These are phyloP conservation scores for Peltaster fructicola DNA, from an alignment of 2,329 filamentous ascomycete species.

Conservation along the genomic window DNA sequence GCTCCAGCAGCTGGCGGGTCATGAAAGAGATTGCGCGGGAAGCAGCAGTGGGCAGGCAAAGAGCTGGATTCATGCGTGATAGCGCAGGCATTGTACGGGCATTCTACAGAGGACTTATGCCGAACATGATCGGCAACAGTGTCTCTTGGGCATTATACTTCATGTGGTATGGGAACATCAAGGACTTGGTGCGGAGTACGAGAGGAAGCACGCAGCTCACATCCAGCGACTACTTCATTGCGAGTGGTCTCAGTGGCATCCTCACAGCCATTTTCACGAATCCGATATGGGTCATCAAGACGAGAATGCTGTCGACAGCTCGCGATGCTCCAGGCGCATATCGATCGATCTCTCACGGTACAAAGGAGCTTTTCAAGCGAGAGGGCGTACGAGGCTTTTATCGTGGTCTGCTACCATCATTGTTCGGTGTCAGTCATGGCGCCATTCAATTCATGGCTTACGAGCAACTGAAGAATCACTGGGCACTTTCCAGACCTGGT, in stretches of 20 bases:
- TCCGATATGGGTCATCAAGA: conserved; percentile 96
- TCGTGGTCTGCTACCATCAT: conserved; percentile 62
- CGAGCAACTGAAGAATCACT: conserved; percentile 52
- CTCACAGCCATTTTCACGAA: conserved; percentile 74
- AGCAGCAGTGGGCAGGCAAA: conserved; percentile 4
- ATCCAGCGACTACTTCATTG: conserved; percentile 60
- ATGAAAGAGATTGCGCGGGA: conserved; percentile 14
- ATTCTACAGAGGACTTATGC: conserved; percentile 76
- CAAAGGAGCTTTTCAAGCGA: conserved; percentile 43
- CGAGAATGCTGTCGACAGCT: conserved; percentile 83
- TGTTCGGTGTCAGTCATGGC: conserved; percentile 79
- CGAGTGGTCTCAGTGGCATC: conserved; percentile 52
- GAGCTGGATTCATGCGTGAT: conserved; percentile 1
- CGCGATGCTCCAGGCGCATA: conserved; percentile 61
- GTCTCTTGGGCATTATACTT: conserved; percentile 88
- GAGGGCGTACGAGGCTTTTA: conserved; percentile 76
- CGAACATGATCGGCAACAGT: conserved; percentile 82
- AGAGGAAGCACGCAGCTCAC: conserved; percentile 26
- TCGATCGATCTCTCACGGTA: conserved; percentile 55
- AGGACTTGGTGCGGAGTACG: conserved; percentile 30
- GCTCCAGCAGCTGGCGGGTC: conserved; percentile 12
- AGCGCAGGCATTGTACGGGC: conserved; percentile 24
- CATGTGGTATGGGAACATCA: conserved; percentile 48
- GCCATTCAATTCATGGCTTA: conserved; percentile 95
- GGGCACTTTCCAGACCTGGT: conserved; percentile 24